Evolutionary conservation across 2,329 filamentous ascomycete species (phyloP).

Genomic region (Xylaria sp.): DNA sequence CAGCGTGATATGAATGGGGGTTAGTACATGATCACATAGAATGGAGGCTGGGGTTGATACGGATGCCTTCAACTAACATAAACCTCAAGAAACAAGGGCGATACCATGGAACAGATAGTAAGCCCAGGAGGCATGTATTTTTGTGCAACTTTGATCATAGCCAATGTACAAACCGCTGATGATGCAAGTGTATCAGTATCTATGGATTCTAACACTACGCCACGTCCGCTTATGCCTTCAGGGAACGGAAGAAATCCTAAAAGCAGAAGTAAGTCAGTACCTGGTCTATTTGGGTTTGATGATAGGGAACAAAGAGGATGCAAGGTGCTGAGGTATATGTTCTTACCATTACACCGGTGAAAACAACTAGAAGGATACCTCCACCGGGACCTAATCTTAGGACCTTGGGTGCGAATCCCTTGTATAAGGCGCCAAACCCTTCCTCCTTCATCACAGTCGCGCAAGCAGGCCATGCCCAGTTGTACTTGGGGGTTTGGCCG

Average conservation of each 20-base stretch:
- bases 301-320: neutral
- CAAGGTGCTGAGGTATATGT: neutral
- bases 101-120: slow-evolving; percentile 3
- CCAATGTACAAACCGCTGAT: slow-evolving; percentile 17
- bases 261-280: slow-evolving; percentile 5
- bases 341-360: slow-evolving; percentile 72
- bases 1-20: neutral
- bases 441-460: slow-evolving; percentile 90
- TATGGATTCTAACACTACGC: neutral
- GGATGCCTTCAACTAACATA: neutral
- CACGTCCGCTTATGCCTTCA: slow-evolving; percentile 17
- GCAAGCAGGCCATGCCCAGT: slow-evolving; percentile 93
- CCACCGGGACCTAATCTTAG: slow-evolving; percentile 61
- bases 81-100: neutral
- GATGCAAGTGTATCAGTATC: neutral
- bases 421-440: slow-evolving; percentile 90
- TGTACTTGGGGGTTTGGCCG: slow-evolving; percentile 90
- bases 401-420: slow-evolving; percentile 97
- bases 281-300: neutral
- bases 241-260: slow-evolving; percentile 31
- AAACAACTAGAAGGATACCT: slow-evolving; percentile 76
- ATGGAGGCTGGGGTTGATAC: too few relatives aligned
- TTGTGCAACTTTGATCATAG: slow-evolving; percentile 11
- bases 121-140: slow-evolving; percentile 9
- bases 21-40: neutral